Percentiles rank a stretch among this genome's conserved stretches.
These are phyloP conservation scores for Gonapodya sp. DNA, from an alignment of 192 early-diverging fungal genomes.

Conservation along the genomic window DNA sequence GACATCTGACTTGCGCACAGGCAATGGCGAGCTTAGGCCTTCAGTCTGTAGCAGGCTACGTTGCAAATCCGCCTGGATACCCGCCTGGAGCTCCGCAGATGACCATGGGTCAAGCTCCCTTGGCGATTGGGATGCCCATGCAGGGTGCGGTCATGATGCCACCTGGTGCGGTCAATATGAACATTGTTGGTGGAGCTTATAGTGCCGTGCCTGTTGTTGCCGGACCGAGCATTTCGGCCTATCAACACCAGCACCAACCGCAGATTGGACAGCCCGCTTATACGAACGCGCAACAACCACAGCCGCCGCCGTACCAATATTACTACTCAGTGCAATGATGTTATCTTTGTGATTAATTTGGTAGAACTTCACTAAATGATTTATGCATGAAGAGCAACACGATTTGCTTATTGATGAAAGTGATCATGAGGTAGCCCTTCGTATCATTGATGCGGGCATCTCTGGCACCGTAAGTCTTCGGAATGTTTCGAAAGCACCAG, in stretches of 20 bases:
- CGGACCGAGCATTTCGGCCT: not conserved
- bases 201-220: not conserved
- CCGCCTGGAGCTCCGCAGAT: not conserved
- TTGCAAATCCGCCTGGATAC: not conserved
- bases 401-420: not conserved
- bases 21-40: not conserved
- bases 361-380: not conserved
- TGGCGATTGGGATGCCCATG: not conserved
- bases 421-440: not conserved
- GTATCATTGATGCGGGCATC: not conserved
- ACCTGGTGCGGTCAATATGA: not conserved
- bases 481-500: not conserved
- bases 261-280: not conserved
- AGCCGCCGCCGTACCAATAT: not conserved
- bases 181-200: not conserved
- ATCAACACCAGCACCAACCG: not conserved
- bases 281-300: not conserved
- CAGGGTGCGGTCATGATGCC: not conserved
- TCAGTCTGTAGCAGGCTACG: not conserved
- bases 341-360: not conserved
- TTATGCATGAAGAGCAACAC: not conserved
- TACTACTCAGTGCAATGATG: not conserved
- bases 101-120: not conserved
- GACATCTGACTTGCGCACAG: not conserved
- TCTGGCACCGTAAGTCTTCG: not conserved